Evolutionary conservation across 129 eudicot species (phyloP), one percentile per base, ranked within the genome.

Genomic region (Centaurea solstitialis): DNA sequence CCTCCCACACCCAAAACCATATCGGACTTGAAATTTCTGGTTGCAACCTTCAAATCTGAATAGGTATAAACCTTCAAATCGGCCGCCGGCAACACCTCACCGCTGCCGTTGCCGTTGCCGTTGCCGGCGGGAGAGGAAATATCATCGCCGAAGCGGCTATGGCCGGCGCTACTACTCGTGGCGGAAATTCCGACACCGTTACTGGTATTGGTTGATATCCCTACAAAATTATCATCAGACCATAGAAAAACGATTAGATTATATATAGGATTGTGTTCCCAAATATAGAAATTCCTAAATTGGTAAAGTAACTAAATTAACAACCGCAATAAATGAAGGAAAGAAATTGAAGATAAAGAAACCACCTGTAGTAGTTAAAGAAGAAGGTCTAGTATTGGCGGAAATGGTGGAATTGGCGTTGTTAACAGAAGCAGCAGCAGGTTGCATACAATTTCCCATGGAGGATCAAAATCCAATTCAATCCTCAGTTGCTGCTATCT

Each of bases 1-100:
- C 98, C 98, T 38, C 98, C 98, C 2, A 87, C 67, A 1, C 97
- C 97, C 82, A 93, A 78, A 50, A 93, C 91, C 64, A 82, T 86
- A 76, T 93, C 97, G 9, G 91, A 57, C 82, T 89, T 91, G 78
- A 93, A 93, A 84, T 82, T 87, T 68, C 76, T 86, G 6, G 98
- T 89, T 28, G 94, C 90, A 80, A 35, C 80, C 80, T 81, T 91
- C 88, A 93, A 76, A 82, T 93, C 97, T 3, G 89, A 76, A 80
- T 76, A 86, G 33, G 87, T 85, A 75, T 89, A 93, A 15, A 87
- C 70, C 85, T 84, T 91, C 85, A 93, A 85, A 84, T 87, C 85
- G 12, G 97, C 86, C 7, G 89, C 83, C 65, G 96, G 85, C 86
- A 91, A 84, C 68, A 91, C 82, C 68, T 89, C 94, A 0, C 98